Evolutionary conservation across 768 basidiomycete species (phyloP), one percentile per base, ranked within the genome.

Genomic region (Lactarius pseudohatsudake): DNA sequence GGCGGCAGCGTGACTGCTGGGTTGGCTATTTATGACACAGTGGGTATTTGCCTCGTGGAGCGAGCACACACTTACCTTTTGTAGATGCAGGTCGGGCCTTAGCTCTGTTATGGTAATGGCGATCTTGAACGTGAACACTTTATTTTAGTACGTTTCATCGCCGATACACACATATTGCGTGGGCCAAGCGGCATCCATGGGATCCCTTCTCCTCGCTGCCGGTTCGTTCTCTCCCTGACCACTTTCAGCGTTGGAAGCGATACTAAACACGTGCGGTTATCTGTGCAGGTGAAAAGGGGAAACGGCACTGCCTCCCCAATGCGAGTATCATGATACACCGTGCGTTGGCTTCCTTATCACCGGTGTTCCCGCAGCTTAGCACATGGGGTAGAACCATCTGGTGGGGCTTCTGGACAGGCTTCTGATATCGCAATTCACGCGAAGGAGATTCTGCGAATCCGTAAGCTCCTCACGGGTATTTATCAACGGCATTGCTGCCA

Each of bases 271-370:
- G 62, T 73, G n/a, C 9, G 50, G 65, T 64, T 61, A 59, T 62
- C 26, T 71, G 50, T 43, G 26, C 45, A 83, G 85, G 94, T 41
- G 94, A 91, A 79, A 87, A 83, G 70, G 96, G 96, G 41, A 94
- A 96, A 75, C 84, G 96, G 36, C 94, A 94, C 75, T 91, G 91
- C 72, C 83, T 98, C 65, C 94, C 94, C 15, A 92, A 98, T 75
- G 90, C 94, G 22, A 93, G 91, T 74, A 94, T 98, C 73, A 98
- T 98, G 96, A 98, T 98, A 63, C 96, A 98, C 76, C 96, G 96
- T 96, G 75, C 74, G 86, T 60, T 40, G 38, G 32, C 43, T 40
- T 40, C 65, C 70, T n/a, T 50, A 64, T 66, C 68, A 41, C 66
- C 64, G 41, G 65, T 18, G 22, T 65, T 34, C 22, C 20, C 20